phyloP scores from a whole-genome alignment of 176 grass and related monocot genomes.

The Leersia perrieri region DNA sequence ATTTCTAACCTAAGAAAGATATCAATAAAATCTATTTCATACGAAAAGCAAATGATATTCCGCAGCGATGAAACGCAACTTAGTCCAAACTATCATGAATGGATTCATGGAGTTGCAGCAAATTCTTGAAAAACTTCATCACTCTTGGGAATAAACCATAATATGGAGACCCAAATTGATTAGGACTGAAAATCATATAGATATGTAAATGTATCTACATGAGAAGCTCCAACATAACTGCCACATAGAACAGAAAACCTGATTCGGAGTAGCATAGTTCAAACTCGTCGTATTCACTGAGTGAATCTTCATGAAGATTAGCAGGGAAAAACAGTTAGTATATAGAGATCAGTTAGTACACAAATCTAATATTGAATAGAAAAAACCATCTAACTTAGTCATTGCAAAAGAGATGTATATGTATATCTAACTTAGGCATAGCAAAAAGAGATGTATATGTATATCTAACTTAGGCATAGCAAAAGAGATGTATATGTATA shows the following conservation, averaged over 20 bases:
- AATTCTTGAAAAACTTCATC: slow-evolving; percentile 1
- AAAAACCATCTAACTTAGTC: too few relatives aligned
- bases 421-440: too few relatives aligned
- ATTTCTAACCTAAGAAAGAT: neutral
- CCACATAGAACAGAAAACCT: slow-evolving; percentile 48
- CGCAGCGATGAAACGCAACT: neutral
- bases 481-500: too few relatives aligned
- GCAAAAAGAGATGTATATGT: too few relatives aligned
- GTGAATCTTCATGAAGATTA: slow-evolving; percentile 94
- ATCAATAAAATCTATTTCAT: neutral
- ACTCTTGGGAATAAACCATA: slow-evolving; percentile 19
- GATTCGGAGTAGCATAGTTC: slow-evolving; percentile 98
- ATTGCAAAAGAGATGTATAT: too few relatives aligned
- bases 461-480: too few relatives aligned
- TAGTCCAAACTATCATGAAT: slow-evolving; percentile 21
- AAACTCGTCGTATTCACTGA: slow-evolving; percentile 96
- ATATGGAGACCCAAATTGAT: neutral
- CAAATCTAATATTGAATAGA: too few relatives aligned
- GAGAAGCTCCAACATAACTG: slow-evolving; percentile 9
- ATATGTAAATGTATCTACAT: slow-evolving; percentile 9
- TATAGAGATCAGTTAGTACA: too few relatives aligned
- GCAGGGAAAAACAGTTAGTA: too few relatives aligned
- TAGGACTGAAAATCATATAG: neutral
- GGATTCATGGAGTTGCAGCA: neutral
- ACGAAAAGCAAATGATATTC: neutral